Evolutionary conservation across 1,284 basidiomycete species (phyloP).

Genomic region (Ceratobasidium sp.): DNA sequence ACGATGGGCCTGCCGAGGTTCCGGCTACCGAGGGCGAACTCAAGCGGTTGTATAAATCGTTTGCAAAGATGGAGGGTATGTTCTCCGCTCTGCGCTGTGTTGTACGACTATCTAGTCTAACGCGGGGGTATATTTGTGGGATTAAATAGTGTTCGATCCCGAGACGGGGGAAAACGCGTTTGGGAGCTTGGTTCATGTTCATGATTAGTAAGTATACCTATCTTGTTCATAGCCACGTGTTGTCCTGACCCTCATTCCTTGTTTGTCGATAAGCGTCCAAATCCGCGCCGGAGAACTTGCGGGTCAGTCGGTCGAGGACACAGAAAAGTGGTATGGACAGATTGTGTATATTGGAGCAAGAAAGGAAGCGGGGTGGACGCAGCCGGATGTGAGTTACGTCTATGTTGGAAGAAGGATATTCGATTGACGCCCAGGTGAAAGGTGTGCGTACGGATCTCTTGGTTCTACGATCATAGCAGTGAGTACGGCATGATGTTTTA

Average conservation of each 20-base stretch:
- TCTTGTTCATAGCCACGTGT: neutral
- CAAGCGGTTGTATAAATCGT: conserved; percentile 10
- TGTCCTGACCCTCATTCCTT: neutral
- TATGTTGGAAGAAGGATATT: neutral
- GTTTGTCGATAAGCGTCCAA: neutral
- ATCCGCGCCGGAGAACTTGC: conserved; percentile 26
- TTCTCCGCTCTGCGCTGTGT: neutral
- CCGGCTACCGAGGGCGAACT: conserved; percentile 1
- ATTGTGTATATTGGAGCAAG: conserved; percentile 30
- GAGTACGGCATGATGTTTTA: neutral
- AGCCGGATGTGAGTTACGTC: conserved; percentile 14
- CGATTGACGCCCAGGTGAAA: neutral
- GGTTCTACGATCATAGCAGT: conserved; percentile 32
- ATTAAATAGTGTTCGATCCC: conserved; percentile 11
- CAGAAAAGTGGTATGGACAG: conserved; percentile 22
- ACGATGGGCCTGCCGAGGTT: conserved; percentile 23
- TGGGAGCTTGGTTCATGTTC: neutral
- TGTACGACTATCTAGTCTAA: neutral
- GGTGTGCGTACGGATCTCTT: conserved; percentile 29
- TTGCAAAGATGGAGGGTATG: conserved; percentile 33
- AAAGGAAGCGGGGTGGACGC: conserved; percentile 2
- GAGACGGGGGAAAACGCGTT: conserved; percentile 5
- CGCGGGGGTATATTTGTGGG: neutral
- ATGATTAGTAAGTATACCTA: conserved; percentile 14
- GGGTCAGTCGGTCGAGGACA: conserved; percentile 19